A percentile compares a stretch with the other conserved stretches of the same genome.
phyloP scores from a whole-genome alignment of 306 rosid species.

The Begonia fuchsioides region DNA sequence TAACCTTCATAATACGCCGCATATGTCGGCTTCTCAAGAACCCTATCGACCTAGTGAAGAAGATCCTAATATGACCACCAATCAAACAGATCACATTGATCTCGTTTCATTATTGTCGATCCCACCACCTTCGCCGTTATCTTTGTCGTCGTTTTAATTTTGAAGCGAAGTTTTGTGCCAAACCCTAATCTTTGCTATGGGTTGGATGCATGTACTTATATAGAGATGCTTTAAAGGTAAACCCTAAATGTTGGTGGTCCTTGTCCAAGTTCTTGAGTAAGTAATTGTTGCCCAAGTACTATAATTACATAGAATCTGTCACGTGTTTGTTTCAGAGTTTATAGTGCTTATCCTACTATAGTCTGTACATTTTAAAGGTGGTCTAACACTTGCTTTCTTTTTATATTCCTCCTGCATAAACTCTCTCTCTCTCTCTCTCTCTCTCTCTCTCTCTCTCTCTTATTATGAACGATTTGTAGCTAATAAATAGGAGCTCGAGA shows the following conservation, averaged over 20 bases:
- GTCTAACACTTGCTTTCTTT: not conserved
- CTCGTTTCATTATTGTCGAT: conserved; percentile 31
- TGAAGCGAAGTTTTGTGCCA: conserved; percentile 15
- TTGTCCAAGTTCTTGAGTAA: conserved; percentile 20
- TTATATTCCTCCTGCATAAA: not conserved
- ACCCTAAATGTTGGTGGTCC: conserved; percentile 18
- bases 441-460: not conserved
- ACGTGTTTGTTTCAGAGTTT: conserved; percentile 8
- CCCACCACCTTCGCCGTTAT: conserved; percentile 3
- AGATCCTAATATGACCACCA: conserved; percentile 16
- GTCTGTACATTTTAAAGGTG: not conserved
- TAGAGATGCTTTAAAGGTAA: conserved; percentile 1
- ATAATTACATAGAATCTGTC: conserved; percentile 8
- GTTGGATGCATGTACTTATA: conserved; percentile 2
- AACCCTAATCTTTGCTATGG: conserved; percentile 9
- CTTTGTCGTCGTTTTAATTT: conserved; percentile 6
- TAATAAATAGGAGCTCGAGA: not conserved
- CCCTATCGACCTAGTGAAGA: conserved; percentile 6
- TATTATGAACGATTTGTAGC: not conserved
- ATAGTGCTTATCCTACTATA: not conserved
- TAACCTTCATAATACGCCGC: not conserved
- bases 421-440: conserved; percentile 9
- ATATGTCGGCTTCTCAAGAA: too few species aligned
- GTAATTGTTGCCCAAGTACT: conserved; percentile 13
- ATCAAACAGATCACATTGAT: conserved; percentile 42